A percentile compares a stretch with the other conserved stretches of the same genome.
These are phyloP conservation scores for Phialophora macrospora DNA, from an alignment of 2,329 filamentous ascomycete species.

Conservation along the genomic window DNA sequence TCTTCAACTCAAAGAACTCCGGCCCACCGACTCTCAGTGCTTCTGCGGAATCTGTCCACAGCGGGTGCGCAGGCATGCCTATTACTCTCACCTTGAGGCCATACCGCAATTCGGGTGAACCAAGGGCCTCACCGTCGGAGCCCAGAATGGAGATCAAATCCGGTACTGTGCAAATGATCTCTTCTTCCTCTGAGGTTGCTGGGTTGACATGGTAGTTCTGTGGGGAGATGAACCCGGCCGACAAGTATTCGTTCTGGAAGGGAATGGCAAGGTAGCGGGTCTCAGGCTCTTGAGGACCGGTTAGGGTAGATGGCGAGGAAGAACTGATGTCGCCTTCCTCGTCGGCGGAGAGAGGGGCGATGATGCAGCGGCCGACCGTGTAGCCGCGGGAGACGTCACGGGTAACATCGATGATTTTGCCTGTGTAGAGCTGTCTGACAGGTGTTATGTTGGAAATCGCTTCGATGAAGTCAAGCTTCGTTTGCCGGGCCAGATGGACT, in stretches of 20 bases:
- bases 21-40: constrained; percentile 51
- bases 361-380: constrained; percentile 45
- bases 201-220: constrained; percentile 15
- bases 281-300: constrained; percentile 28
- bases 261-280: constrained; percentile 37
- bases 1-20: constrained; percentile 45
- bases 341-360: constrained; percentile 41
- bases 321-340: constrained; percentile 38
- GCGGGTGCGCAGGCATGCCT: constrained; percentile 55
- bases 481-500: constrained; percentile 39
- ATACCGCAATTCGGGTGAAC: constrained; percentile 49
- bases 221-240: constrained; percentile 33
- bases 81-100: constrained; percentile 59
- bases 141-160: constrained; percentile 40
- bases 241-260: constrained; percentile 44
- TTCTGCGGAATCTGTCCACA: constrained; percentile 53
- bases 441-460: constrained; percentile 42
- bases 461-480: constrained; percentile 46
- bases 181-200: constrained; percentile 22
- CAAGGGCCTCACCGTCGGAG: constrained; percentile 35
- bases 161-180: constrained; percentile 43
- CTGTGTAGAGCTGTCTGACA: constrained; percentile 46
- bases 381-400: constrained; percentile 47
- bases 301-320: not conserved
- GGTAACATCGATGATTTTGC: constrained; percentile 53